phyloP scores from a whole-genome alignment of 352 stramenopile species.

The Phytophthora crassamura region DNA sequence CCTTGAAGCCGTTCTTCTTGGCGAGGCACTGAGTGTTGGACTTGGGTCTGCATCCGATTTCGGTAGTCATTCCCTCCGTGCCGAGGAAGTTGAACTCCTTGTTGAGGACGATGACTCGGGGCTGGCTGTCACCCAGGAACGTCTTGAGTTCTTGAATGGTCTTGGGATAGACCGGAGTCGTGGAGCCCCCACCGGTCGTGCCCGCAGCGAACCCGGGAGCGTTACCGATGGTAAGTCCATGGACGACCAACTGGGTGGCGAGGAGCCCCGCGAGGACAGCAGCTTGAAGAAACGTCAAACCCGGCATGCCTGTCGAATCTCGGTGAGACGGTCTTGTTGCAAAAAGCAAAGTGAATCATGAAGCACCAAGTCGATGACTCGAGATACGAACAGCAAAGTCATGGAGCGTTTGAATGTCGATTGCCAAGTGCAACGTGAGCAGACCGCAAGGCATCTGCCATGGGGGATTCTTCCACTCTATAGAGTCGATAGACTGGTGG shows the following conservation, averaged over 20 bases:
- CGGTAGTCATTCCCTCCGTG: conserved; percentile 40
- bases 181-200: conserved; percentile 44
- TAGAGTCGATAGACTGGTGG: no score
- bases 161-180: conserved; percentile 34
- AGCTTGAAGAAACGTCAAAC: no score
- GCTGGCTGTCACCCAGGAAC: conserved; percentile 29
- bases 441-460: no score
- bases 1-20: conserved; percentile 43
- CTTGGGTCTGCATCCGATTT: conserved; percentile 41
- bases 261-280: no score
- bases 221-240: conserved; percentile 9
- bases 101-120: conserved; percentile 47
- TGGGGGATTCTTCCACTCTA: no score
- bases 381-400: no score
- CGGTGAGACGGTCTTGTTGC: no score
- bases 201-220: conserved; percentile 37
- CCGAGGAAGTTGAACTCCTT: conserved; percentile 47
- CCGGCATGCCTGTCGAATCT: no score
- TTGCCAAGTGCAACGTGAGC: no score
- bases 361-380: no score
- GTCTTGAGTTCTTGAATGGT: conserved; percentile 38
- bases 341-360: no score
- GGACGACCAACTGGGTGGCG: background rate
- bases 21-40: conserved; percentile 42
- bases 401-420: no score